Evolutionary conservation across 176 grass and related monocot genomes (phyloP).

Genomic region (Phoenix dactylifera): DNA sequence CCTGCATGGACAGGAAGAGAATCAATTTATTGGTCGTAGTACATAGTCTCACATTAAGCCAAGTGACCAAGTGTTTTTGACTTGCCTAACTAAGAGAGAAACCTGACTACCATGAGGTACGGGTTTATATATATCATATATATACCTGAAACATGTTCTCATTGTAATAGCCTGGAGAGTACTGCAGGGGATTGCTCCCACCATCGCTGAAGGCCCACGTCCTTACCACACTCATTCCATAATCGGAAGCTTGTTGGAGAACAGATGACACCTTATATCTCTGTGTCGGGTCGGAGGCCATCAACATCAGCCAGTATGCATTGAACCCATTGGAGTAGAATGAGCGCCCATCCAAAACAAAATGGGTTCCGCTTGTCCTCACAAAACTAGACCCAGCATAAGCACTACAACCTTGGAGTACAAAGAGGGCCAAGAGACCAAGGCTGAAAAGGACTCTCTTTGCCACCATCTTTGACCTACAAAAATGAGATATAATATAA

Average conservation of each 20-base stretch:
- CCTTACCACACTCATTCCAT: neutral
- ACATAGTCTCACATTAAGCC: no score
- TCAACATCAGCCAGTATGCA: constrained; percentile 9
- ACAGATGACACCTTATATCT: neutral
- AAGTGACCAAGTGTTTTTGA: no score
- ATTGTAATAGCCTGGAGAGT: neutral
- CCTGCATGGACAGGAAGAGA: no score
- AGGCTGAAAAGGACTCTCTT: no score
- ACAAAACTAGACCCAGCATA: neutral
- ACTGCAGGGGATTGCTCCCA: neutral
- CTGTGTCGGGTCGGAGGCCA: neutral
- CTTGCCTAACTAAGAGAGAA: no score
- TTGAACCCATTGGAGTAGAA: constrained; percentile 9
- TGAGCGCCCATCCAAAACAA: neutral
- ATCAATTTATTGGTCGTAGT: no score
- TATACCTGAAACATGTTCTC: constrained; percentile 12
- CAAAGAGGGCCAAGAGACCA: no score
- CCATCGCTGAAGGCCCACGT: constrained; percentile 13
- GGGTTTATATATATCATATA: neutral
- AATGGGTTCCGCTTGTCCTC: neutral
- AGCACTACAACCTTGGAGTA: no score
- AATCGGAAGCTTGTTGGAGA: neutral
- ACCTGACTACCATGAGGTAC: no score
- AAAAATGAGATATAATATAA: no score
- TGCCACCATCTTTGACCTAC: no score